Base-by-base conservation (phyloP, 805 yeast genomes). In the Clavispora vitiphila region DNA sequence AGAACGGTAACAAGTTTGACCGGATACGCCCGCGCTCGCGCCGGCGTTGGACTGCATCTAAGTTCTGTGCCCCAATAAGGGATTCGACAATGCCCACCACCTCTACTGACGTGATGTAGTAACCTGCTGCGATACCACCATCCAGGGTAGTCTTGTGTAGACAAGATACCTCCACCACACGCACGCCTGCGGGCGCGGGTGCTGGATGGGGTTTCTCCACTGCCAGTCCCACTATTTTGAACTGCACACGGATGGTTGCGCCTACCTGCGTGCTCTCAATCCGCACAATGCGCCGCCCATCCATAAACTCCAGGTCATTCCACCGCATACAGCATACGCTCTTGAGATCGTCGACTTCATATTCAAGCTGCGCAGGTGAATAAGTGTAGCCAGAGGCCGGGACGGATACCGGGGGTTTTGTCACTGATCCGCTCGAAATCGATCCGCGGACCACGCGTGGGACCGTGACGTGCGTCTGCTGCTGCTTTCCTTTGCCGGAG, bases 21-120 rank as follows among this genome's bases (percentile, higher is more conserved):
- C 86, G 65, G 34, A 81, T 76, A 42, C 86, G 64, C n/a, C 86
- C 86, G 37, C 84, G 57, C 54, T 80, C 86, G 44, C 76, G 70
- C 46, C 86, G 71, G 46, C 78, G 71, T 41, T 75, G 81, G 6
- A 66, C 67, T 5, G 77, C 69, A 42, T 74, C 74, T 40, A 60
- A 61, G 25, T 58, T 54, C 42, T 70, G 70, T 2, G 74, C 66
- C 5, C 82, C 81, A 47, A 81, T 77, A 35, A 81, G 56, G 39
- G 79, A 56, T 59, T 81, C 86, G 23, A 81, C 82, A 48, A 81
- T 75, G 57, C 75, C 80, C 47, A 81, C 74, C 16, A 81, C 84
- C 54, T 81, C 86, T 26, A 81, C 85, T 42, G 81, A 74, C 1
- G 86, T 81, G 42, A 81, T 77, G 61, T 79, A 80, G 55, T 62